These are phyloP conservation scores for Wilcoxina mikolae DNA, from an alignment of 495 filamentous ascomycete genomes.

Conservation along the genomic window DNA sequence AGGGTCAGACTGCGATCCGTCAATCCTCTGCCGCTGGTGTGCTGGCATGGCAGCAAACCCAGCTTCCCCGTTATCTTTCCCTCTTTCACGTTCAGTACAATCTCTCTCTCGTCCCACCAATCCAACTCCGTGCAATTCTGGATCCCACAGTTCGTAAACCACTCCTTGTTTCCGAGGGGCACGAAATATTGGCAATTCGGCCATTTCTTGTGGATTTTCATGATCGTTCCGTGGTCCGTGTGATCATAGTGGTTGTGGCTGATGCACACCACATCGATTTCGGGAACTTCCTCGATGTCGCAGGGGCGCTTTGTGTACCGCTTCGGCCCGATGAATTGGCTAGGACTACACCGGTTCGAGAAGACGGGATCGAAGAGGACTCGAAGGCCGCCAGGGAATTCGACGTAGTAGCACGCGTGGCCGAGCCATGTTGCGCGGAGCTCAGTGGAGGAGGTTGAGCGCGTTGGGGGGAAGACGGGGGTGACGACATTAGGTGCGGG, in stretches of 20 bases:
- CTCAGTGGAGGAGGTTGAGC: conserved; percentile 34
- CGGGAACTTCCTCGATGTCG: conserved; percentile 60
- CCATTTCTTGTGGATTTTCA: conserved; percentile 51
- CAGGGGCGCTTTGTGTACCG: conserved; percentile 71
- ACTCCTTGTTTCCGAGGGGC: conserved; percentile 70
- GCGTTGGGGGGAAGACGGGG: conserved; percentile 53
- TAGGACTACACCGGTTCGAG: conserved; percentile 68
- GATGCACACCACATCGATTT: conserved; percentile 79
- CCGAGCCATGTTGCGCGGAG: conserved; percentile 93
- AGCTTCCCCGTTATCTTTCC: conserved; percentile 56
- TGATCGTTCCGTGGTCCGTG: conserved; percentile 58
- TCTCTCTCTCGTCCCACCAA: conserved; percentile 81
- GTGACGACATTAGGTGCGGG: conserved; percentile 38
- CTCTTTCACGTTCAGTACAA: conserved; percentile 39
- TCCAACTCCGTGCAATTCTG: conserved; percentile 72
- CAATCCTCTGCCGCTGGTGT: conserved; percentile 51
- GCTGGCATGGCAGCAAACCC: conserved; percentile 74
- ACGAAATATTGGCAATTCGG: conserved; percentile 81
- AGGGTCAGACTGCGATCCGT: conserved; percentile 62
- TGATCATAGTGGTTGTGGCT: conserved; percentile 95
- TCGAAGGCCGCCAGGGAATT: conserved; percentile 75
- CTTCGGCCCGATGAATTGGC: conserved; percentile 57
- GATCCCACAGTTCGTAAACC: conserved; percentile 53
- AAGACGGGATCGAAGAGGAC: conserved; percentile 96
- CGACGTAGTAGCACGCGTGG: conserved; percentile 86